These are phyloP conservation scores for Lenzites betulinus DNA, from an alignment of 768 basidiomycete genomes.

Conservation along the genomic window DNA sequence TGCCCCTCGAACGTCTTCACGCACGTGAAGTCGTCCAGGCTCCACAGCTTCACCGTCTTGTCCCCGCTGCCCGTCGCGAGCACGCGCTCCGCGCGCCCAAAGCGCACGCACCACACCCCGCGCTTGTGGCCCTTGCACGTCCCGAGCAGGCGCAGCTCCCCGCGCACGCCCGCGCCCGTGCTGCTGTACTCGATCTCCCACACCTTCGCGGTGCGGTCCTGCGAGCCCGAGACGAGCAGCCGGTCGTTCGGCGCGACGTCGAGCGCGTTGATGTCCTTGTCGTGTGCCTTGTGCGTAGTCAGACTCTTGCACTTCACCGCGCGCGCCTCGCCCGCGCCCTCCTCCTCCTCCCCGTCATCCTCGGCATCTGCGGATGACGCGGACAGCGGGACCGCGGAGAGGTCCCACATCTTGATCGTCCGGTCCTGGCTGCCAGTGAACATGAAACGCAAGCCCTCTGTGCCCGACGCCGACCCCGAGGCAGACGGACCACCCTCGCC, in stretches of 20 bases:
- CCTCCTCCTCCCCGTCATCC: slow-evolving; percentile 10
- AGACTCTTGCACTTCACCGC: slow-evolving; percentile 68
- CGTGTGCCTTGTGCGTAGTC: slow-evolving; percentile 88
- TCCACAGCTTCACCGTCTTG: slow-evolving; percentile 94
- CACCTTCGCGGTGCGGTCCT: slow-evolving; percentile 92
- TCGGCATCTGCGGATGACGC: neutral
- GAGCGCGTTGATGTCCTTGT: slow-evolving; percentile 97
- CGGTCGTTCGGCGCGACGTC: slow-evolving; percentile 90
- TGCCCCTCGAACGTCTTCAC: slow-evolving; percentile 98
- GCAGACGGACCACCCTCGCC: slow-evolving; percentile 28
- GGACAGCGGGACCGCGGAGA: slow-evolving; percentile 47
- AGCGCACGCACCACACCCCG: slow-evolving; percentile 94
- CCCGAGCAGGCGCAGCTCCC: slow-evolving; percentile 76
- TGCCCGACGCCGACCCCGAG: slow-evolving; percentile 15
- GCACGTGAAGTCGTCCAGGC: slow-evolving; percentile 89
- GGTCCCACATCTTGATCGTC: slow-evolving; percentile 98
- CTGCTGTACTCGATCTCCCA: slow-evolving; percentile 68
- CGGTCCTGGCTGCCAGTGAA: slow-evolving; percentile 97
- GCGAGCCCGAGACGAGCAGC: slow-evolving; percentile 90
- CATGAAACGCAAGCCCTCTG: slow-evolving; percentile 57
- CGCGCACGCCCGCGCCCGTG: slow-evolving; percentile 45
- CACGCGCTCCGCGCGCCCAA: slow-evolving; percentile 79
- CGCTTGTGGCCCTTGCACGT: slow-evolving; percentile 96
- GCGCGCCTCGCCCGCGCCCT: slow-evolving; percentile 24
- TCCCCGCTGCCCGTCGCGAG: slow-evolving; percentile 95